Percentiles rank a stretch among this genome's conserved stretches.
Evolutionary conservation across 2,329 filamentous ascomycete genomes (phyloP).

Genomic region (Pseudogymnoascus sp.): DNA sequence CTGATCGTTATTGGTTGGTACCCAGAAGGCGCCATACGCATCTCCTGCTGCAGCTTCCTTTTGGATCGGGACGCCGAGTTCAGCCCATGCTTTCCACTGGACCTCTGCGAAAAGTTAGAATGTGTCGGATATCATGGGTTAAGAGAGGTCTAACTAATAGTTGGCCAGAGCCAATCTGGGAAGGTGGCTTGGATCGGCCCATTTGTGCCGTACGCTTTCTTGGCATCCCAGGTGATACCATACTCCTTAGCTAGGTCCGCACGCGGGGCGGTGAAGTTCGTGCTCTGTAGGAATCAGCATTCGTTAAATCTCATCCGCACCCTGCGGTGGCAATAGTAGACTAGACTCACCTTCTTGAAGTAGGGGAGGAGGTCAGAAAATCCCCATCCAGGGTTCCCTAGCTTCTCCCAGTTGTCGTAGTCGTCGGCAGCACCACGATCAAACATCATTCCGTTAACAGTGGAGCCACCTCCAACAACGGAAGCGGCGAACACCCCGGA

Average conservation of each 20-base stretch:
- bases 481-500: neutral
- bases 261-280: constrained; percentile 30
- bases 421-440: constrained; percentile 32
- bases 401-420: constrained; percentile 37
- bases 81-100: constrained; percentile 27
- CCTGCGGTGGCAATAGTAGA: constrained; percentile 5
- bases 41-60: constrained; percentile 32
- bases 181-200: constrained; percentile 36
- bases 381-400: constrained; percentile 40
- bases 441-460: constrained; percentile 35
- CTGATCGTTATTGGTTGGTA: constrained; percentile 26
- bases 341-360: constrained; percentile 31
- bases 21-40: constrained; percentile 32
- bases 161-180: constrained; percentile 32
- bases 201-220: constrained; percentile 28
- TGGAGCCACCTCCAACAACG: constrained; percentile 32
- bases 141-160: constrained; percentile 23
- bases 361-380: constrained; percentile 36
- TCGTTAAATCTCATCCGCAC: neutral
- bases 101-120: constrained; percentile 10
- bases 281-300: constrained; percentile 23
- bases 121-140: neutral
- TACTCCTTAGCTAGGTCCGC: constrained; percentile 27
- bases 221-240: constrained; percentile 29
- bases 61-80: constrained; percentile 31